Base-by-base conservation (phyloP, 495 filamentous ascomycete species). In the Lindgomyces ingoldianus region DNA sequence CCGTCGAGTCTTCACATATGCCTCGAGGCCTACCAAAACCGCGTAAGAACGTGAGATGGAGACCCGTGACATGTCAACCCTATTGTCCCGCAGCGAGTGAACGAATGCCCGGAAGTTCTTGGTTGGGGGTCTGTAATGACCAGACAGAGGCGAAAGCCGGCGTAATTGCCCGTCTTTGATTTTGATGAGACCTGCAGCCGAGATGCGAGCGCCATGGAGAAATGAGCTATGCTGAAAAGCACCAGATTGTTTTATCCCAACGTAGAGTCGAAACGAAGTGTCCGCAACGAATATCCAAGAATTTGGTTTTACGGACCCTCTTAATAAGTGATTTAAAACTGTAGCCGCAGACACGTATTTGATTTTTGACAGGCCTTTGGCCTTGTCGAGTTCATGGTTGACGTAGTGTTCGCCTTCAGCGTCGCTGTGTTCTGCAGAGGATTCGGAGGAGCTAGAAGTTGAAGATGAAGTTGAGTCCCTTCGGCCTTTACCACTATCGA, bases 211-310 rank as follows among this genome's bases (percentile, higher is more conserved):
- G 14, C 93, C 93, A 48, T 91, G 88, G 1, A 97, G 79, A 69
- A 97, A 97, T 0, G 88, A 91, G 6, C 84, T 89, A 75, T 97
- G 93, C 70, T 96, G 93, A 71, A 97, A 97, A 8, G 89, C 84
- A 26, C 93, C 93, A 26, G 84, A 85, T 72, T 90, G 86, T 69
- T 97, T 96, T 75, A 97, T 94, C 46, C 91, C 92, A 39, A 96
- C 84, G 77, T 96, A 96, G 0, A 96, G 79, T 8, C 93, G 85
- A 69, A 91, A 93, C 1, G 85, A 88, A 0, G 90, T 93, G 75
- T 97, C 92, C 30, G 87, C 87, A 21, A 90, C 92, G 70, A 95
- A 96, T 42, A 96, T 93, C 91, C 91, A 96, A 29, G 88, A 93
- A 69, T 89, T 89, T 64, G 87, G 90, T 69, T 84, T 84, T 6